Percentiles rank a stretch among this genome's conserved stretches.
These are phyloP conservation scores for Globisporangium recalcitrans DNA, from an alignment of 352 stramenopile species.

Conservation along the genomic window DNA sequence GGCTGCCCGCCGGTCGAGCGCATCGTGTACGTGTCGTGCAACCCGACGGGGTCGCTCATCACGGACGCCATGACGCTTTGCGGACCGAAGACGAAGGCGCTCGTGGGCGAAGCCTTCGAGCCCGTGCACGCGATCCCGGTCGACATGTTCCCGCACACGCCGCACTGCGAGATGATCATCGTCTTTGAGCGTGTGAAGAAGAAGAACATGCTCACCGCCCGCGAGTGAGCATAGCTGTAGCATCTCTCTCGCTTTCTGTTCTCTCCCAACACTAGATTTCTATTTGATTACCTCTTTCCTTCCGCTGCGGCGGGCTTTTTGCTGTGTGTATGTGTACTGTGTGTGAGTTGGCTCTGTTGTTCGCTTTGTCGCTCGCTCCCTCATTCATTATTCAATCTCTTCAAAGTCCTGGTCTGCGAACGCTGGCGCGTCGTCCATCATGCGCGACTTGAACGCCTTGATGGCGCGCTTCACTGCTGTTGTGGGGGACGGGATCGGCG, in stretches of 20 bases:
- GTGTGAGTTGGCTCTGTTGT: too few relatives aligned
- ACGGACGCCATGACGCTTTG: slow-evolving; percentile 89
- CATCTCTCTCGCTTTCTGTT: neutral
- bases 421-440: slow-evolving; percentile 58
- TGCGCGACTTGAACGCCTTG: slow-evolving; percentile 73
- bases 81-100: slow-evolving; percentile 89
- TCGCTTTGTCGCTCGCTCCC: slow-evolving; percentile 14
- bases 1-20: slow-evolving; percentile 76
- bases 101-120: slow-evolving; percentile 89
- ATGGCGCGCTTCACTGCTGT: slow-evolving; percentile 46
- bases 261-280: slow-evolving; percentile 17
- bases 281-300: slow-evolving; percentile 8
- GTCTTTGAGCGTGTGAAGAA: slow-evolving; percentile 90
- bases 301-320: neutral
- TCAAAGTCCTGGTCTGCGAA: slow-evolving; percentile 70
- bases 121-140: slow-evolving; percentile 91
- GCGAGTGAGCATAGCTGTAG: neutral
- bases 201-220: slow-evolving; percentile 12
- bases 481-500: slow-evolving; percentile 16
- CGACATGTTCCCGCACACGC: slow-evolving; percentile 98
- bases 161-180: slow-evolving; percentile 98
- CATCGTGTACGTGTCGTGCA: slow-evolving; percentile 98
- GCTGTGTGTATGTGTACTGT: slow-evolving; percentile 12
- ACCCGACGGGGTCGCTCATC: slow-evolving; percentile 94
- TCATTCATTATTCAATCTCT: slow-evolving; percentile 35